Evolutionary conservation across 805 yeast genomes (phyloP), one percentile per base, ranked within the genome.

Genomic region (Tanozyma kutaoensis): DNA sequence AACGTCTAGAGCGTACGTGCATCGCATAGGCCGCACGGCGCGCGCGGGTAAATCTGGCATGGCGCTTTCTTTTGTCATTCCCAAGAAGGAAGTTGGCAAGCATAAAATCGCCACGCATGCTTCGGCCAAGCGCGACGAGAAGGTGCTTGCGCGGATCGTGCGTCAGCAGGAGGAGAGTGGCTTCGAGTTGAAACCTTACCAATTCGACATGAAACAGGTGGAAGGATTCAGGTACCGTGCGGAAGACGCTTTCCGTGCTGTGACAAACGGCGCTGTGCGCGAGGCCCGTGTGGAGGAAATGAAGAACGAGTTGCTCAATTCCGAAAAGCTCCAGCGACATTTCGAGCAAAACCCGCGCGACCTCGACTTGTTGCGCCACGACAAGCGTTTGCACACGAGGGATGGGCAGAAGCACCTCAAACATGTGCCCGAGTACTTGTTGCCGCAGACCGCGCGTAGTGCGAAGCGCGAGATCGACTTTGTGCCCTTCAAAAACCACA

Each of bases 281-380:
- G 96, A 91, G 45, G 97, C 97, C 1, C 70, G 97, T 44, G 68
- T 85, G 31, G 79, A 73, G 49, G 98, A 91, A 47, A 66, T 88
- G 50, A 80, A 80, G 50, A 69, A 75, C 38, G 97, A 91, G 52
- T 62, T 91, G 48, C 59, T 91, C 35, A 72, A 88, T 24, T 80
- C 93, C 40, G 95, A 84, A 31, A 85, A 82, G 47, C 67, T 91
- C 48, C 84, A 85, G 54, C 69, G 95, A 46, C 94, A 84, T 55
- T 91, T 91, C 48, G 95, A 88, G 51, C 97, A 91, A 46, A 91
- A 91, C 47, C 98, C 98, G 6, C 93, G 82, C 46, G 98, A 91
- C 54, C 66, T 91, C 42, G 72, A 73, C 13, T 72, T 79, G 28
- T 68, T 91, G 47, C 77, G 95, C 47, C 98, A 91, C 46, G 98